Conservation (phyloP, 371 early-diverging fungal species). For the Dichotomocladium elegans region DNA sequence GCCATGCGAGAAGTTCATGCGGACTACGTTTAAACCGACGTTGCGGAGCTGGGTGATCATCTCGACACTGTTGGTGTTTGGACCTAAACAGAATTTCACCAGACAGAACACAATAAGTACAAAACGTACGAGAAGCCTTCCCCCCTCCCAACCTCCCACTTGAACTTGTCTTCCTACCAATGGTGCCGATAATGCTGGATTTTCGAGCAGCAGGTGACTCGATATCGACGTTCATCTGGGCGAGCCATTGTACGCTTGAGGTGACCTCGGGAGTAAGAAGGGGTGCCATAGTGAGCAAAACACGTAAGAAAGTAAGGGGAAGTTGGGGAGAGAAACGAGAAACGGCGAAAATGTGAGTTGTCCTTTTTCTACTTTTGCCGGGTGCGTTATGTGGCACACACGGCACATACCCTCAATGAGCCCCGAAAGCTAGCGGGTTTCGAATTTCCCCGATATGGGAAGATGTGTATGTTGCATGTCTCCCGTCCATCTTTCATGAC, state of each 20-base stretch:
- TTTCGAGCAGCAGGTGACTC: slow-evolving; percentile 68
- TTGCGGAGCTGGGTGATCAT: slow-evolving; percentile 80
- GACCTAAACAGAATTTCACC: slow-evolving; percentile 43
- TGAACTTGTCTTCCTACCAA: slow-evolving; percentile 48
- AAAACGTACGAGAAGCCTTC: neutral
- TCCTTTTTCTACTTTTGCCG: neutral
- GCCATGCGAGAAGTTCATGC: slow-evolving; percentile 95
- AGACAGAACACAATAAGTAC: neutral
- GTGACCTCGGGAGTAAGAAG: slow-evolving; percentile 28
- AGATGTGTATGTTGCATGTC: neutral
- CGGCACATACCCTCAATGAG: too few species aligned
- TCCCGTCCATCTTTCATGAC: too few species aligned
- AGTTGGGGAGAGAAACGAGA: neutral
- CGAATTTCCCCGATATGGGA: too few species aligned
- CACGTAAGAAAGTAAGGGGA: neutral
- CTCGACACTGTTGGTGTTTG: slow-evolving; percentile 83
- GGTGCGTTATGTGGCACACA: neutral
- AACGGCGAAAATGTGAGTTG: neutral
- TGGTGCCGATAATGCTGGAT: slow-evolving; percentile 80
- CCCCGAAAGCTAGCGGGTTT: too few species aligned
- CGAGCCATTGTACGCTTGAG: slow-evolving; percentile 73
- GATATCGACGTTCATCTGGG: slow-evolving; percentile 62
- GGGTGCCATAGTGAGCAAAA: slow-evolving; percentile 6
- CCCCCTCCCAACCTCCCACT: neutral
- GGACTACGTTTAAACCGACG: slow-evolving; percentile 95